Conservation (phyloP, 2,329 filamentous ascomycete genomes). For the Eurotiales sp. region DNA sequence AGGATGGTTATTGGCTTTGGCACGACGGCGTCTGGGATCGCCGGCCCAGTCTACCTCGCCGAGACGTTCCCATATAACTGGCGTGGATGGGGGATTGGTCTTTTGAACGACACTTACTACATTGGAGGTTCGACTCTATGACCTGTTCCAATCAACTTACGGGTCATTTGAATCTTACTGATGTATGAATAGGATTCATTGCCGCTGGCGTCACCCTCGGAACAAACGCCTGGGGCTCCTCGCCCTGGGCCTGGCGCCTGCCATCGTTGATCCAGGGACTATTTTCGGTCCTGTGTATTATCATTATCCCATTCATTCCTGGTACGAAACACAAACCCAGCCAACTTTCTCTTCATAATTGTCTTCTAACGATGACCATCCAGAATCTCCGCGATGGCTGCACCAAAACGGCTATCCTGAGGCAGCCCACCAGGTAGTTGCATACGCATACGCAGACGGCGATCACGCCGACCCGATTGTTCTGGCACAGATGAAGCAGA, state of each 20-base stretch:
- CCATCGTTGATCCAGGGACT: not conserved
- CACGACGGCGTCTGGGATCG: not conserved
- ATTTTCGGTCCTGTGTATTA: not conserved
- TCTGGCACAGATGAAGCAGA: not conserved
- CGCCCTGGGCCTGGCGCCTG: not conserved
- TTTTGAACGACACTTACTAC: not conserved
- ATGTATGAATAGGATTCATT: not conserved
- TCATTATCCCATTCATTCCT: not conserved
- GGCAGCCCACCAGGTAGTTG: not conserved
- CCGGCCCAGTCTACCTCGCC: not conserved
- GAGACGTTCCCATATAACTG: not conserved
- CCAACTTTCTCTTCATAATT: no score
- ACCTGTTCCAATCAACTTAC: not conserved
- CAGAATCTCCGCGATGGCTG: slow-evolving; percentile 4
- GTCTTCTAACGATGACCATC: no score
- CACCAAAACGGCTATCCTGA: not conserved
- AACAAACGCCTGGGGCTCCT: not conserved
- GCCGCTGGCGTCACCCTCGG: not conserved
- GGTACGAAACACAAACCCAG: no score
- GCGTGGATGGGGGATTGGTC: not conserved
- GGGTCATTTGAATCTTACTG: not conserved
- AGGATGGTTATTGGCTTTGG: not conserved
- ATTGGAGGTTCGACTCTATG: no score
- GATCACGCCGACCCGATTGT: not conserved
- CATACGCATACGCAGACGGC: not conserved